These are phyloP conservation scores for Claviceps digitariae DNA, from an alignment of 2,329 filamentous ascomycete species.

Conservation along the genomic window DNA sequence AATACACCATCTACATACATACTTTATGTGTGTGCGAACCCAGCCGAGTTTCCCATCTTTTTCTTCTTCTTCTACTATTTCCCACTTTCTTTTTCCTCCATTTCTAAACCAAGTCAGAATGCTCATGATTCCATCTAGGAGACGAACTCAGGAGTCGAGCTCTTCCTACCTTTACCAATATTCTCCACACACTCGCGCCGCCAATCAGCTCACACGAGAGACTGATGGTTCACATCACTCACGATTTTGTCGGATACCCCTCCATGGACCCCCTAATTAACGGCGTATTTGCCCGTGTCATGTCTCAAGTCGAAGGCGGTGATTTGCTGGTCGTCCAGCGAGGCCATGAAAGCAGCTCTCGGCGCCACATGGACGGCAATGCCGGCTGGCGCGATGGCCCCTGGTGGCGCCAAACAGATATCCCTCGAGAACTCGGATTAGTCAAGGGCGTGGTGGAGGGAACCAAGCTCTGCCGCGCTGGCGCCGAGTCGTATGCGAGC, in stretches of 20 bases:
- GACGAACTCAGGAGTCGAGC: constrained; percentile 78
- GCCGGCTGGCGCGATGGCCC: constrained; percentile 84
- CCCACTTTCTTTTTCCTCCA: no score
- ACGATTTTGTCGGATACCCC: constrained; percentile 89
- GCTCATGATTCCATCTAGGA: constrained; percentile 36
- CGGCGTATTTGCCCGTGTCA: constrained; percentile 82
- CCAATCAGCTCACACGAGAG: constrained; percentile 96
- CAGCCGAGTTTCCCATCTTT: background rate
- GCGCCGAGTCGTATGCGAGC: constrained; percentile 72
- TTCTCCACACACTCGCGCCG: constrained; percentile 88
- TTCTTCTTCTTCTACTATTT: no score
- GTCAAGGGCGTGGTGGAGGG: constrained; percentile 74
- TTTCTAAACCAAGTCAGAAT: background rate
- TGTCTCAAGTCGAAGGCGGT: constrained; percentile 97
- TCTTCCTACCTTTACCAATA: constrained; percentile 85
- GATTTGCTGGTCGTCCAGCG: constrained; percentile 90
- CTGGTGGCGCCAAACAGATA: constrained; percentile 73
- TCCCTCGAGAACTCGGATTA: constrained; percentile 61
- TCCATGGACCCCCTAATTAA: constrained; percentile 89
- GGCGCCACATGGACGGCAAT: constrained; percentile 43
- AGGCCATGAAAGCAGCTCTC: constrained; percentile 68
- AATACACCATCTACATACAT: background rate
- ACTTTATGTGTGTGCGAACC: background rate
- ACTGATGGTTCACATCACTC: constrained; percentile 91
- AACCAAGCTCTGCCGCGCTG: constrained; percentile 80